Evolutionary conservation across 1,284 basidiomycete genomes (phyloP).

Genomic region (Moesziomyces parantarcticus): DNA sequence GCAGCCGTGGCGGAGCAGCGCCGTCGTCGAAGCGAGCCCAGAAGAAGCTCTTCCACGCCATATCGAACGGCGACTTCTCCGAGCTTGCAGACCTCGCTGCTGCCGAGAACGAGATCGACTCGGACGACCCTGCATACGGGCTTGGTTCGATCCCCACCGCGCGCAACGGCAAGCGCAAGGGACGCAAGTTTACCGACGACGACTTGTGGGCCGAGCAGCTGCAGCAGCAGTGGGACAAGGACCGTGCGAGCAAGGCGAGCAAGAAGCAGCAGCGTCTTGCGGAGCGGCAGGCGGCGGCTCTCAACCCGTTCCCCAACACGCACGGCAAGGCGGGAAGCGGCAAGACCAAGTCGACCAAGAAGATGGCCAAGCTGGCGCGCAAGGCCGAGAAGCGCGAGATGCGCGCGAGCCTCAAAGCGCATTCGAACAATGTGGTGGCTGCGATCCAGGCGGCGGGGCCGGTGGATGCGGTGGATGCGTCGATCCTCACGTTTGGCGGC

Average conservation of each 20-base stretch:
- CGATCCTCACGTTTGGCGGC: constrained; percentile 30
- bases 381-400: constrained; percentile 47
- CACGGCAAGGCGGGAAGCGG: constrained; percentile 47
- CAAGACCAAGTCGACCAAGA: constrained; percentile 50
- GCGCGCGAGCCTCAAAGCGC: constrained; percentile 43
- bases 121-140: constrained; percentile 63
- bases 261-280: constrained; percentile 56
- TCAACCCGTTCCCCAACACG: constrained; percentile 69
- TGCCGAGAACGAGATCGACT: constrained; percentile 54
- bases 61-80: constrained; percentile 75
- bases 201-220: constrained; percentile 75
- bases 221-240: constrained; percentile 71
- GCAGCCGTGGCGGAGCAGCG: constrained; percentile 14
- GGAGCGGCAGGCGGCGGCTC: constrained; percentile 71
- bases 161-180: constrained; percentile 46
- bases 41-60: constrained; percentile 75
- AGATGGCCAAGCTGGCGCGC: constrained; percentile 50
- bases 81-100: constrained; percentile 73
- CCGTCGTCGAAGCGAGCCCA: constrained; percentile 69
- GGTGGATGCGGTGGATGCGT: constrained; percentile 35
- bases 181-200: constrained; percentile 73
- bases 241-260: constrained; percentile 48
- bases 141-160: constrained; percentile 44
- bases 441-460: constrained; percentile 32
- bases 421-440: constrained; percentile 37